These are phyloP conservation scores for Citrus sinensis DNA, from an alignment of 345 rosid genomes.

Conservation along the genomic window DNA sequence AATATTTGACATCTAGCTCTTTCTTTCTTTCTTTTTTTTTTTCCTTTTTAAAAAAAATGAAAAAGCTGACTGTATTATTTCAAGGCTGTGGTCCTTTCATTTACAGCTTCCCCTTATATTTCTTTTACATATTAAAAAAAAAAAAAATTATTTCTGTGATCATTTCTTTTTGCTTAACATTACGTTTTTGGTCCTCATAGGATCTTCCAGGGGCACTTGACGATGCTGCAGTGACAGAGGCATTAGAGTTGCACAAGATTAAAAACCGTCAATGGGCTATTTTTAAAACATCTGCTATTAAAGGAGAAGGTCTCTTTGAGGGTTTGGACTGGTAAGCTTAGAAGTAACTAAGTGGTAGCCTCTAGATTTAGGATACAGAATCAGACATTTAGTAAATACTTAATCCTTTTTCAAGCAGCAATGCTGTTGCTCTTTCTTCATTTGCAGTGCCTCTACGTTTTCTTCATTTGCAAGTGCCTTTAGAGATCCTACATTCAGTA, in stretches of 20 bases:
- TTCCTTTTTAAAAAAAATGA: neutral
- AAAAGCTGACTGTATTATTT: neutral
- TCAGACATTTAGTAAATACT: neutral
- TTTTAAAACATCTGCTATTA: conserved; percentile 65
- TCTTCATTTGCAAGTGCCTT: neutral
- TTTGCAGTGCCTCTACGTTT: neutral
- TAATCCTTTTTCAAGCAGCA: neutral
- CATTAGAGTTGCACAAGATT: conserved; percentile 67
- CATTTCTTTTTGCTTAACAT: neutral
- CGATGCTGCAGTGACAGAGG: conserved; percentile 64
- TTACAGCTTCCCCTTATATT: neutral
- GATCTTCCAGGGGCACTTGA: conserved; percentile 86
- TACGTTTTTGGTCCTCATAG: conserved; percentile 23
- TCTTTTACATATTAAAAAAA: neutral
- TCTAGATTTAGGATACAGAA: neutral
- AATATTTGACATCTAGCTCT: neutral
- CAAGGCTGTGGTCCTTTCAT: neutral
- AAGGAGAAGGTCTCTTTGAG: conserved; percentile 75
- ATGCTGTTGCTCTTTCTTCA: neutral
- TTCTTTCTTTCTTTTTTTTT: neutral
- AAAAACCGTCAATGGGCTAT: conserved; percentile 73
- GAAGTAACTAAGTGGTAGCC: neutral
- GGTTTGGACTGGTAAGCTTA: conserved; percentile 71
- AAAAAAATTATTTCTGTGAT: too few relatives aligned
- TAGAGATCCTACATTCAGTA: too few relatives aligned